Evolutionary conservation across 192 early-diverging fungal genomes (phyloP), one percentile per base, ranked within the genome.

Genomic region (Coemansia sp.): DNA sequence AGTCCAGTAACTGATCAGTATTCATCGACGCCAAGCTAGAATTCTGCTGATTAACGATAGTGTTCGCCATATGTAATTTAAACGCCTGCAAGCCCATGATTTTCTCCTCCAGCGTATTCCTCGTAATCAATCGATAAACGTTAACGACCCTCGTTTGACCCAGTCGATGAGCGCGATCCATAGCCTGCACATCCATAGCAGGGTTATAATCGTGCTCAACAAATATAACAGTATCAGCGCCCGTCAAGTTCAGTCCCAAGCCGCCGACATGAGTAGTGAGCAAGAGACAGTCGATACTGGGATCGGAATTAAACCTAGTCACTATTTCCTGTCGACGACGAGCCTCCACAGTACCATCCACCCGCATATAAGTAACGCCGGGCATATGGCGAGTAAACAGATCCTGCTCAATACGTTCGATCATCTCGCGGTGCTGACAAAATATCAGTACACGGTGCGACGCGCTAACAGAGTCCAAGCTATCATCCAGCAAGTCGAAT

Each of bases 181-280:
- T 98, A 2, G 98, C 98, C 78, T 99, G 98, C 66, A 98, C 78
- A 85, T 99, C 98, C 81, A 96, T 98, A 87, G 96, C 96, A 7
- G 98, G 98, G 74, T 99, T 99, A 91, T 97, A 99, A 72, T 99
- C 98, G 74, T 98, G 98, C 76, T 99, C 98, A 11, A 98, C 93
- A 88, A 99, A 98, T 36, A 99, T 97, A 0, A 99, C 97, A 3
- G 96, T 97, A 68, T 99, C 98, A n/a, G 98, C 98, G 6, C 96
- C 98, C 7, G 98, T 99, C 70, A 99, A 82, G 66, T 98, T 99
- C 10, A 99, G 85, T 2, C 98, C 98, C 20, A 99, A 86, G 8
- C 98, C 98, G 70, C 98, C 98, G 29, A 98, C 98, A 67, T 93
- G 93, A 1, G 98, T 99, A 27, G 98, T 99, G 57, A 99, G 79